Conservation (phyloP, 192 early-diverging fungal species). For the Coemansia aciculifera region DNA sequence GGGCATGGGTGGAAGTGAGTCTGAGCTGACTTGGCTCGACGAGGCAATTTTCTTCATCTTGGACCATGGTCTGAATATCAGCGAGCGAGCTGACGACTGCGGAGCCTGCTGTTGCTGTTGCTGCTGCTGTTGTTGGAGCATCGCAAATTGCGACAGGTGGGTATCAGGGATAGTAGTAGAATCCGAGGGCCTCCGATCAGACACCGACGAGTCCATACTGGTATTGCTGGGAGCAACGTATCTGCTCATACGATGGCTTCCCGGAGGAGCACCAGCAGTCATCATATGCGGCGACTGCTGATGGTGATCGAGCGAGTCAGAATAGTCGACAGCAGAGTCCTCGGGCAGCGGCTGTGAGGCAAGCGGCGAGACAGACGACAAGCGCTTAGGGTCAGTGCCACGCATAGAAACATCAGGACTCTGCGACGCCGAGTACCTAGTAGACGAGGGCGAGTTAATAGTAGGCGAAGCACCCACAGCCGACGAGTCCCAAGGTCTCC, state of each 20-base stretch:
- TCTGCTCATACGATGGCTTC: constrained; percentile 21
- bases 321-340: constrained; percentile 24
- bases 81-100: constrained; percentile 33
- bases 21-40: constrained; percentile 35
- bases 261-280: neutral
- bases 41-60: constrained; percentile 54
- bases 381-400: constrained; percentile 12
- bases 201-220: constrained; percentile 5
- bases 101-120: constrained; percentile 27
- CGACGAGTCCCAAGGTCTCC: neutral
- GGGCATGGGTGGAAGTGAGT: constrained; percentile 40
- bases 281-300: neutral
- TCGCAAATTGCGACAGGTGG: constrained; percentile 2
- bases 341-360: constrained; percentile 38
- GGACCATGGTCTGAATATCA: constrained; percentile 51
- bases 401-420: constrained; percentile 25
- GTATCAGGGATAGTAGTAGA: constrained; percentile 13
- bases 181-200: constrained; percentile 44
- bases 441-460: constrained; percentile 42
- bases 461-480: constrained; percentile 18
- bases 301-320: neutral
- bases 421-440: constrained; percentile 18
- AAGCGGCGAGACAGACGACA: constrained; percentile 34
- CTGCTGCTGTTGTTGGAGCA: constrained; percentile 11
- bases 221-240: constrained; percentile 24